Evolutionary conservation across 495 filamentous ascomycete genomes (phyloP).

Genomic region (Podospora didyma): DNA sequence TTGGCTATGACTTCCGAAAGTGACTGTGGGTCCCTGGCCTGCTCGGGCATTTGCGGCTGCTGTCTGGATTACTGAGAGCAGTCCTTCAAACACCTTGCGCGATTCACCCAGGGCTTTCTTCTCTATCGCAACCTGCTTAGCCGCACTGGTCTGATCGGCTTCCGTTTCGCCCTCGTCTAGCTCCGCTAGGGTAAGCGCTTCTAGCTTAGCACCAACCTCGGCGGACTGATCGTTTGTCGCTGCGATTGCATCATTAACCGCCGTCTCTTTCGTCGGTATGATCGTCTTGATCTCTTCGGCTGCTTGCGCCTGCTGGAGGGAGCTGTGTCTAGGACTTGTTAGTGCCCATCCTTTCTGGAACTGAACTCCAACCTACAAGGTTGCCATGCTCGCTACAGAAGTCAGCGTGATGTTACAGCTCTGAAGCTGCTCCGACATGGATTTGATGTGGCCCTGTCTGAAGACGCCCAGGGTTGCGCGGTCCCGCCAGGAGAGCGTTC

Average conservation of each 20-base stretch:
- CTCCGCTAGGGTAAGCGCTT: conserved; percentile 24
- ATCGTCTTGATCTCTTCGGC: conserved; percentile 27
- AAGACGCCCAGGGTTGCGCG: conserved; percentile 34
- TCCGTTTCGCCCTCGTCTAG: conserved; percentile 20
- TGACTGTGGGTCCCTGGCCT: conserved; percentile 3
- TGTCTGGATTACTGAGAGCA: conserved; percentile 28
- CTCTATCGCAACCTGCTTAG: conserved; percentile 30
- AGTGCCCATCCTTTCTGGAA: conserved; percentile 6
- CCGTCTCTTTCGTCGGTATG: conserved; percentile 25
- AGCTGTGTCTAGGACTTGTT: conserved; percentile 28
- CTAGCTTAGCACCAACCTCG: conserved; percentile 26
- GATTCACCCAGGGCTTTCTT: conserved; percentile 23
- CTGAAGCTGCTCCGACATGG: conserved; percentile 35
- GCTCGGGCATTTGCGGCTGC: conserved; percentile 23
- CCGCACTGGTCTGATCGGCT: conserved; percentile 25
- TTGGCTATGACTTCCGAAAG: conserved; percentile 4
- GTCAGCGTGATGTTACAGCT: conserved; percentile 30
- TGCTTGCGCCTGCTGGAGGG: conserved; percentile 24
- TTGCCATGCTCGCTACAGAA: conserved; percentile 28
- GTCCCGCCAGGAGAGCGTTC: conserved; percentile 32
- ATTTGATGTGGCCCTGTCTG: conserved; percentile 29
- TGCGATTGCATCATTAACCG: conserved; percentile 26
- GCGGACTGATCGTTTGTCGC: conserved; percentile 25
- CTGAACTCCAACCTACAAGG: conserved; percentile 26
- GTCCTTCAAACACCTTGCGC: conserved; percentile 27